Percentiles rank a stretch among this genome's conserved stretches.
Conservation (phyloP, 257 asterid genomes). For the Fraxinus anomala region DNA sequence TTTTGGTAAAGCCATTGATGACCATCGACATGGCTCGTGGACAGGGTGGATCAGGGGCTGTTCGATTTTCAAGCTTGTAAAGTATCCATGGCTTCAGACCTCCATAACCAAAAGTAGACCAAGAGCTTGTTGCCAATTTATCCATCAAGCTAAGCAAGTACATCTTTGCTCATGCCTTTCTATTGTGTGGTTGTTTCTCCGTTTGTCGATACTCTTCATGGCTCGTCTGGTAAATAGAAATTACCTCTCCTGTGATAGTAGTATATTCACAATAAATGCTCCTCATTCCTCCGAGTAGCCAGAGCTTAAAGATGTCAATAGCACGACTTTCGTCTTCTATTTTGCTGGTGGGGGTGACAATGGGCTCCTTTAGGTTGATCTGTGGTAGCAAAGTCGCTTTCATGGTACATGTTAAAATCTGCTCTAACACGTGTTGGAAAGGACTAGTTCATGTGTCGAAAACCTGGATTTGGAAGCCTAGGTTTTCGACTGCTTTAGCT, state of each 20-base stretch:
- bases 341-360: slow-evolving; percentile 20
- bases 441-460: slow-evolving; percentile 42
- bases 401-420: slow-evolving; percentile 54
- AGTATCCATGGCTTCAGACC: slow-evolving; percentile 81
- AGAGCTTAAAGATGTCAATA: slow-evolving; percentile 55
- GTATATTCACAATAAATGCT: slow-evolving; percentile 66
- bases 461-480: slow-evolving; percentile 69
- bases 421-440: slow-evolving; percentile 55
- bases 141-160: slow-evolving; percentile 72
- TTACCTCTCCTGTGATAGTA: slow-evolving; percentile 57
- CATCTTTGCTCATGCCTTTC: slow-evolving; percentile 82
- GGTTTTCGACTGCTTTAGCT: slow-evolving; percentile 54
- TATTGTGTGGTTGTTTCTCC: slow-evolving; percentile 52
- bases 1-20: slow-evolving; percentile 42
- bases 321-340: slow-evolving; percentile 42
- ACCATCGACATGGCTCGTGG: slow-evolving; percentile 53
- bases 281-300: slow-evolving; percentile 59
- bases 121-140: slow-evolving; percentile 69
- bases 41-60: slow-evolving; percentile 61
- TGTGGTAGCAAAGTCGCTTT: slow-evolving; percentile 54
- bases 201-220: slow-evolving; percentile 60
- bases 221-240: slow-evolving; percentile 69
- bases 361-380: slow-evolving; percentile 29
- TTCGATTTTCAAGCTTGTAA: slow-evolving; percentile 50
- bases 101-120: slow-evolving; percentile 88